Evolutionary conservation across 176 grass and related monocot genomes (phyloP).

Genomic region (Ensete glaucum): DNA sequence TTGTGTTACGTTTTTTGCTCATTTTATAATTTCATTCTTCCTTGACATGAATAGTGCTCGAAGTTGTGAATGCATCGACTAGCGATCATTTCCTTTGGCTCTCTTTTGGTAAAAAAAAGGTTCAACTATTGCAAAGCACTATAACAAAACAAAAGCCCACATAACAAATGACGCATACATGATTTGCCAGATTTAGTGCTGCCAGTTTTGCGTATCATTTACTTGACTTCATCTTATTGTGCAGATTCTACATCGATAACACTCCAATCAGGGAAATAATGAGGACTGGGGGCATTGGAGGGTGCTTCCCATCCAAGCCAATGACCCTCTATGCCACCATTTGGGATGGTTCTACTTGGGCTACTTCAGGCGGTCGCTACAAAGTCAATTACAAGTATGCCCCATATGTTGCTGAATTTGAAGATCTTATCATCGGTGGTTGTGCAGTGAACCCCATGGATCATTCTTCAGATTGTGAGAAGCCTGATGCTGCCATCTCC

Average conservation of each 20-base stretch:
- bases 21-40: background rate
- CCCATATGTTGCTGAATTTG: constrained; percentile 73
- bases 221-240: background rate
- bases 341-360: constrained; percentile 90
- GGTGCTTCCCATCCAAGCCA: constrained; percentile 70
- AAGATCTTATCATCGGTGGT: constrained; percentile 46
- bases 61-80: background rate
- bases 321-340: constrained; percentile 93
- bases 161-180: no score
- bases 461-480: constrained; percentile 14
- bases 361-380: constrained; percentile 78
- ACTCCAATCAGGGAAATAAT: constrained; percentile 68
- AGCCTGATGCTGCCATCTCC: background rate
- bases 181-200: background rate
- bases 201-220: no score
- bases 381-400: constrained; percentile 84
- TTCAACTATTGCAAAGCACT: background rate
- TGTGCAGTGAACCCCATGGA: constrained; percentile 47
- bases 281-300: constrained; percentile 52
- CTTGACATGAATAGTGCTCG: background rate
- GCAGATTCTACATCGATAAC: constrained; percentile 85
- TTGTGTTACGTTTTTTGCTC: background rate
- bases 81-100: background rate
- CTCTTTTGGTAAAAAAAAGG: background rate
- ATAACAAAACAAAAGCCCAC: background rate